Base-by-base conservation (phyloP, 192 early-diverging fungal genomes). In the Entophlyctis luteolus region DNA sequence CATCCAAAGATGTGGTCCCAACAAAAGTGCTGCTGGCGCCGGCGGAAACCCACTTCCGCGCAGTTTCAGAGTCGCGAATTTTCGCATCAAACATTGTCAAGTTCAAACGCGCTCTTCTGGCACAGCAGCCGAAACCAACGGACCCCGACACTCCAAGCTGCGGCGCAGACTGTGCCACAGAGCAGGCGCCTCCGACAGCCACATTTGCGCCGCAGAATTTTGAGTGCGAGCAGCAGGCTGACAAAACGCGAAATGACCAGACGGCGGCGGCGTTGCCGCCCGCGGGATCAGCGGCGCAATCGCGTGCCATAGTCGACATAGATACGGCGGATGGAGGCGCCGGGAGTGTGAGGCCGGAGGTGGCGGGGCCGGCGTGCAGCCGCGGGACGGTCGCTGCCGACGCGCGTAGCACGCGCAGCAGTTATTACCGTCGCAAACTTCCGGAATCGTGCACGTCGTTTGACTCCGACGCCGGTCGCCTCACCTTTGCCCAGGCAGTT, bases 371-470 rank as follows among this genome's bases (percentile, higher is more conserved):
- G 29, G 12, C 50, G 50, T 14, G 22, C 50, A 20, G 25, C 50
- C 1, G 14, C 29, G 2, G 12, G n/a, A 45, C n/a, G 42, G 10
- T 10, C n/a, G 12, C 50, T 53, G 18, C 50, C 23, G 18, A 12
- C 14, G 18, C 50, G 29, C 14, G 50, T 53, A 20, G 16, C 50
- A 14, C 50, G 39, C 18, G 16, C 31, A 34, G 27, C 20, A 69
- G 59, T 2, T 78, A 69, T 49, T 78, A 75, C 71, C 75, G 72
- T 36, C 73, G 77, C 23, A 23, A 10, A 3, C 58, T 78, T 20
- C 77, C 77, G 1, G 14, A 50, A 5, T 69, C 79, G 2, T 79
- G 77, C 63, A 74, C 59, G 10, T 20, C 66, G n/a, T 77, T 77
- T 36, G 45, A 39, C 32, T 72, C 69, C 3, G 18, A 33, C 10